These are phyloP conservation scores for Hippophae tibetana DNA, from an alignment of 306 rosid genomes.

Conservation along the genomic window DNA sequence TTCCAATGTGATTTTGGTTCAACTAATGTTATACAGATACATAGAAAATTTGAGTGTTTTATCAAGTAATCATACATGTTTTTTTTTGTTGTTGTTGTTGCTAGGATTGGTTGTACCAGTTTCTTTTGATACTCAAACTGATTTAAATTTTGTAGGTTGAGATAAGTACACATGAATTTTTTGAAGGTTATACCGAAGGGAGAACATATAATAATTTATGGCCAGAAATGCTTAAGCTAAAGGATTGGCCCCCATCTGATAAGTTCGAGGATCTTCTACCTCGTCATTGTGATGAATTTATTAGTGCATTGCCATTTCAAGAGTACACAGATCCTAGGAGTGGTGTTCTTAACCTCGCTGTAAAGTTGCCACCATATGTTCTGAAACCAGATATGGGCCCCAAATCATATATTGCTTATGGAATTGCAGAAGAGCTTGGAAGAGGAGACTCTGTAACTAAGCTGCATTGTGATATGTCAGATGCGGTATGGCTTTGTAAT, in stretches of 20 bases:
- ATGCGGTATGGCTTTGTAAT: constrained; percentile 51
- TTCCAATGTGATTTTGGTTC: too few relatives aligned
- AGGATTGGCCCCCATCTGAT: constrained; percentile 97
- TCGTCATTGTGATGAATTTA: constrained; percentile 87
- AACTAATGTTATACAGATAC: too few relatives aligned
- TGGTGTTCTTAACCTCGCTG: constrained; percentile 76
- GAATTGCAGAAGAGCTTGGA: constrained; percentile 68
- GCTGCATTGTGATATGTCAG: constrained; percentile 89
- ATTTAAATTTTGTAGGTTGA: constrained; percentile 47
- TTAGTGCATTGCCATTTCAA: constrained; percentile 62
- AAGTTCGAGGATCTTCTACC: constrained; percentile 78
- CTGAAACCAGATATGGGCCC: constrained; percentile 92
- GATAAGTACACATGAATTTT: constrained; percentile 50
- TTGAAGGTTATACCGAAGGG: constrained; percentile 66
- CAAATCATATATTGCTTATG: constrained; percentile 80
- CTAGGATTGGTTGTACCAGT: constrained; percentile 6
- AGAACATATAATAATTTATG: constrained; percentile 58
- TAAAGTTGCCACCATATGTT: constrained; percentile 61
- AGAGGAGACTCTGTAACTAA: constrained; percentile 91
- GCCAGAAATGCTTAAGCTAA: constrained; percentile 94
- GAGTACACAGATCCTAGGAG: constrained; percentile 72
- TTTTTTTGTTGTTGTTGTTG: background rate
- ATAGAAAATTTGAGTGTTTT: too few relatives aligned
- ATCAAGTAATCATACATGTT: too few relatives aligned
- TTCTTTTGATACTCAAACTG: constrained; percentile 4